These are phyloP conservation scores for Hymenoscyphus albidus DNA, from an alignment of 2,329 filamentous ascomycete genomes.

Conservation along the genomic window DNA sequence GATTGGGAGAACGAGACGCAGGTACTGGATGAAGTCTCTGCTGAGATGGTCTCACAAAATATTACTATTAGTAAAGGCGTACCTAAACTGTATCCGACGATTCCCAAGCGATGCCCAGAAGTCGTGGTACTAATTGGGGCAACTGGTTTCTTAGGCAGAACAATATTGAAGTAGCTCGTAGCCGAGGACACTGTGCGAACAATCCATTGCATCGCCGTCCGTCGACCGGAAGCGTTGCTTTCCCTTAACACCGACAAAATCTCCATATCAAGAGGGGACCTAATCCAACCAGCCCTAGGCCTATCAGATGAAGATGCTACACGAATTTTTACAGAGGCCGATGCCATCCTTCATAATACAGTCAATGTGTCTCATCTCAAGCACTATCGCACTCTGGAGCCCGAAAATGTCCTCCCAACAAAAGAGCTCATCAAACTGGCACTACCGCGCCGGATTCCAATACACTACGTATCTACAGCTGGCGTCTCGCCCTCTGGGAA, in stretches of 20 bases:
- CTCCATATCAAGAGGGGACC: conserved; percentile 36
- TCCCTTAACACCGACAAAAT: conserved; percentile 18
- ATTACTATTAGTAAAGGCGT: no score
- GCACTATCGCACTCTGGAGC: conserved; percentile 35
- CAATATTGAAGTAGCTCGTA: conserved; percentile 38
- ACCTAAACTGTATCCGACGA: not conserved
- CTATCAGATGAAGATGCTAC: conserved; percentile 33
- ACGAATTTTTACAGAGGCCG: conserved; percentile 33
- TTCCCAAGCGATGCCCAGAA: not conserved
- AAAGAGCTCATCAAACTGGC: conserved; percentile 29
- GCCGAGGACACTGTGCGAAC: conserved; percentile 30
- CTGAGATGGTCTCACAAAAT: no score
- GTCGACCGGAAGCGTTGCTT: conserved; percentile 14
- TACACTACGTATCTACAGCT: conserved; percentile 39
- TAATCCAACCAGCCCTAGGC: conserved; percentile 37
- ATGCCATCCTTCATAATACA: conserved; percentile 52
- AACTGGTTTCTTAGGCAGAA: conserved; percentile 39
- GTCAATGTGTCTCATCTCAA: conserved; percentile 40
- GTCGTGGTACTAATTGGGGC: conserved; percentile 38
- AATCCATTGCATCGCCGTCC: conserved; percentile 43
- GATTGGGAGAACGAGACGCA: not conserved
- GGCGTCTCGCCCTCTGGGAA: no score
- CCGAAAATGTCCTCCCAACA: conserved; percentile 37
- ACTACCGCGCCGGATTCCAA: conserved; percentile 31
- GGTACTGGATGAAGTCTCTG: no score